Evolutionary conservation across 2,329 filamentous ascomycete species (phyloP), one percentile per base, ranked within the genome.

Genomic region (Thielaviopsis populi): DNA sequence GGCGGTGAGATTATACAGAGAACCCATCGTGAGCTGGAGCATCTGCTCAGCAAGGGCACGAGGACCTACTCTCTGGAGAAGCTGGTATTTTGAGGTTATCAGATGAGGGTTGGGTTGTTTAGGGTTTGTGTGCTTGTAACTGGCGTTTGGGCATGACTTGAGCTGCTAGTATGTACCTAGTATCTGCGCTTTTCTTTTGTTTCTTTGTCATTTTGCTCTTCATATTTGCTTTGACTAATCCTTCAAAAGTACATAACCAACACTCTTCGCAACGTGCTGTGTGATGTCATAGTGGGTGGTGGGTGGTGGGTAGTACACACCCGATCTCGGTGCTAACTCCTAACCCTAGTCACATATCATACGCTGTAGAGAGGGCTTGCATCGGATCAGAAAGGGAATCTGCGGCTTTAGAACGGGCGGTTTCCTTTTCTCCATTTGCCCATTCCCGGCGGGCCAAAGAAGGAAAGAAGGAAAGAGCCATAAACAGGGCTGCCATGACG

Each of bases 11-110:
- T 89, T 48, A 79, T 85, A 67, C 77, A 81, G 72, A 82, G 89
- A 69, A 90, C 80, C 69, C 78, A 77, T 69, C 79, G 90, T 73
- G 87, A 95, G 75, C 84, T 86, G 65, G 89, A 88, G 19, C 83
- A 88, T 73, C 75, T 95, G 72, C 83, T 87, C 71, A 89, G 87
- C 71, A 87, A 88, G 75, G 86, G 85, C 72, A 86, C 91, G 67
- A 88, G 87, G 64, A 83, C 86, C 68, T 96, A 96, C 75, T 89
- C 88, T 58, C 80, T 92, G 68, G 90, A 96, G 76, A 83, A 84
- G 74, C 84, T 95, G 69, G 74, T 80, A 62, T 77, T 90, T 69
- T 89, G 59, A 48, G 30, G 17, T 42, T 46, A 15, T 27, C 11
- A 27, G 17, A 13, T 48, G 11, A 15, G 30, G 42, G n/a, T 27